A percentile compares a stretch with the other conserved stretches of the same genome.
phyloP scores from a whole-genome alignment of 1,139 yeast species.

The Yamadazyma atmosphaerica region DNA sequence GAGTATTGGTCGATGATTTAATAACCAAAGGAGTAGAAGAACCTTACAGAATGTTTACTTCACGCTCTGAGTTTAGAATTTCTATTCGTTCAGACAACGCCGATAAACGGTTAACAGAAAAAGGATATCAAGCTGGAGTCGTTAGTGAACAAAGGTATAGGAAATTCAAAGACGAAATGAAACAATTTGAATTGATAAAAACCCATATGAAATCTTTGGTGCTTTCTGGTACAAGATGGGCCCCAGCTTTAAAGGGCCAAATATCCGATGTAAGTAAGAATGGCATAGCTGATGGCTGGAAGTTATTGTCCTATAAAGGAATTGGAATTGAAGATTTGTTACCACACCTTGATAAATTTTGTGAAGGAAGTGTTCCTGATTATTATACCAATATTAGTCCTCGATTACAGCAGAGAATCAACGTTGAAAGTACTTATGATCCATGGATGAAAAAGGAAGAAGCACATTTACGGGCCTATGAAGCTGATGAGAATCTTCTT shows the following conservation, averaged over 20 bases:
- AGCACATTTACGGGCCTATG: conserved; percentile 71
- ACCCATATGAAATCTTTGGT: conserved; percentile 45
- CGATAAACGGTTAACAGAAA: conserved; percentile 73
- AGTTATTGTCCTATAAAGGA: conserved; percentile 42
- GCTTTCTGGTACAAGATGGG: conserved; percentile 66
- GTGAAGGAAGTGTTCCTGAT: conserved; percentile 21
- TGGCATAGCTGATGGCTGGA: conserved; percentile 45
- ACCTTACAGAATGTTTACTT: conserved; percentile 97
- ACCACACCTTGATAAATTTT: conserved; percentile 29
- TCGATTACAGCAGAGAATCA: conserved; percentile 59
- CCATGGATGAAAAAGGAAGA: conserved; percentile 78
- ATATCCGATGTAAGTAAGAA: conserved; percentile 41
- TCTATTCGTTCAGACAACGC: conserved; percentile 94
- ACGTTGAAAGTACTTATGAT: conserved; percentile 79
- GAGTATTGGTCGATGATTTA: conserved; percentile 90
- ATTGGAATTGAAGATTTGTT: conserved; percentile 29
- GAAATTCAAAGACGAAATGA: conserved; percentile 46
- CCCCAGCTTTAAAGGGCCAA: conserved; percentile 46
- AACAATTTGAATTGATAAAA: conserved; percentile 45
- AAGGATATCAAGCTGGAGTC: conserved; percentile 68
- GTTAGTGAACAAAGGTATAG: conserved; percentile 62
- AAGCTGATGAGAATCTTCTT: conserved; percentile 73
- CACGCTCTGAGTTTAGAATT: conserved; percentile 89
- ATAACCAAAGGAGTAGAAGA: conserved; percentile 96
- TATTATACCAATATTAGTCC: conserved; percentile 38